Percentiles rank a stretch among this genome's conserved stretches.
These are phyloP conservation scores for Hevea brasiliensis DNA, from an alignment of 345 rosid genomes.

Conservation along the genomic window DNA sequence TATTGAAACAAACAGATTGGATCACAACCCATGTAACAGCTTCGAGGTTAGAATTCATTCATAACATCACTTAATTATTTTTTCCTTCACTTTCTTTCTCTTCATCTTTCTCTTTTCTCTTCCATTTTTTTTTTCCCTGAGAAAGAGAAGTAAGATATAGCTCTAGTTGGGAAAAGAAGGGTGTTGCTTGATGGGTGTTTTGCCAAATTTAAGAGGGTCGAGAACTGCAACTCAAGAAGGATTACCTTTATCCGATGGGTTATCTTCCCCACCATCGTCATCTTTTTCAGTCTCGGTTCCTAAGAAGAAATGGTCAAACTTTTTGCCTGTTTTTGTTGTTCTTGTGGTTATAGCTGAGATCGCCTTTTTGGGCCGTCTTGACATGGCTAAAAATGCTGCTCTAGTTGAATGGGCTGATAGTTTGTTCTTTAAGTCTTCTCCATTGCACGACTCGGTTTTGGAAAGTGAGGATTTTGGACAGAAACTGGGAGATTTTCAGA, in stretches of 20 bases:
- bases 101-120: background rate
- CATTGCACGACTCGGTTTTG: constrained; percentile 3
- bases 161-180: background rate
- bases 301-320: constrained; percentile 59
- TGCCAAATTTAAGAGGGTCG: constrained; percentile 61
- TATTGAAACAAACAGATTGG: background rate
- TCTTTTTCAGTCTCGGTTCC: constrained; percentile 6
- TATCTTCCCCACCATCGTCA: constrained; percentile 25
- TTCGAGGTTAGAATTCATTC: no score
- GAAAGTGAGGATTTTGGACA: constrained; percentile 13
- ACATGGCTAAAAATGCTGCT: constrained; percentile 59
- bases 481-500: constrained; percentile 7
- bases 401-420: constrained; percentile 66
- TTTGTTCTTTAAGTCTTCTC: constrained; percentile 41
- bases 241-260: constrained; percentile 30
- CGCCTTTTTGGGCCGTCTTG: constrained; percentile 79
- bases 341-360: constrained; percentile 74
- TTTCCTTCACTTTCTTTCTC: background rate
- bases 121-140: background rate
- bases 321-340: constrained; percentile 63
- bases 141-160: background rate
- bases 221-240: constrained; percentile 44
- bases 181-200: constrained; percentile 45
- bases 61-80: no score
- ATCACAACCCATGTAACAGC: background rate